These are phyloP conservation scores for Auriscalpium orientale DNA, from an alignment of 768 basidiomycete species.

Conservation along the genomic window DNA sequence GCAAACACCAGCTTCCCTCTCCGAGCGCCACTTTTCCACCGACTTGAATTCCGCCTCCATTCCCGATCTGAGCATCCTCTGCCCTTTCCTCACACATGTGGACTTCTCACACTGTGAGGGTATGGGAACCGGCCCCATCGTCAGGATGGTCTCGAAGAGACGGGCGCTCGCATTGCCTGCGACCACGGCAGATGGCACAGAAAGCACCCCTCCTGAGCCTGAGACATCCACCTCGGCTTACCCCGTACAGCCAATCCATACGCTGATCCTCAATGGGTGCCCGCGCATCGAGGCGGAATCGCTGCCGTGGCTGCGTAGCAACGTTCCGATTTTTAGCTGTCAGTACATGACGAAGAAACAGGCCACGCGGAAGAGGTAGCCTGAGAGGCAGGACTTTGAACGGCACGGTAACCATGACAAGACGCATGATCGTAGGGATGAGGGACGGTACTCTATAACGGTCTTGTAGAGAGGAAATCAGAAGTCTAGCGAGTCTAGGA, in stretches of 20 bases:
- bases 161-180: not conserved
- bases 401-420: too few relatives aligned
- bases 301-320: slow-evolving; percentile 13
- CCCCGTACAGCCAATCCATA: slow-evolving; percentile 2
- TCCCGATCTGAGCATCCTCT: slow-evolving; percentile 6
- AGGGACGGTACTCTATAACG: too few relatives aligned
- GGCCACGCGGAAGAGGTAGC: not conserved
- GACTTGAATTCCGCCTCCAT: not conserved
- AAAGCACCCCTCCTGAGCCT: not conserved
- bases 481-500: slow-evolving; percentile 41
- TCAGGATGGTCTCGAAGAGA: slow-evolving; percentile 11
- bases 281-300: slow-evolving; percentile 11
- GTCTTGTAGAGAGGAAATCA: slow-evolving; percentile 14
- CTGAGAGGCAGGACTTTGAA: not conserved
- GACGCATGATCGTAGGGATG: too few relatives aligned
- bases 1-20: not conserved
- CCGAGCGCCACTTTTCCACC: not conserved
- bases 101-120: slow-evolving; percentile 7
- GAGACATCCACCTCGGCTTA: not conserved
- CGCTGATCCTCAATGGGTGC: slow-evolving; percentile 9
- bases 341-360: slow-evolving; percentile 1
- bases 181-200: not conserved
- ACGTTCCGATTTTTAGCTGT: slow-evolving; percentile 9
- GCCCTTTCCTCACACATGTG: slow-evolving; percentile 7
- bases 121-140: slow-evolving; percentile 9